Conservation (phyloP, 164 flowering plant genomes). For the Liriodendron chinense region DNA sequence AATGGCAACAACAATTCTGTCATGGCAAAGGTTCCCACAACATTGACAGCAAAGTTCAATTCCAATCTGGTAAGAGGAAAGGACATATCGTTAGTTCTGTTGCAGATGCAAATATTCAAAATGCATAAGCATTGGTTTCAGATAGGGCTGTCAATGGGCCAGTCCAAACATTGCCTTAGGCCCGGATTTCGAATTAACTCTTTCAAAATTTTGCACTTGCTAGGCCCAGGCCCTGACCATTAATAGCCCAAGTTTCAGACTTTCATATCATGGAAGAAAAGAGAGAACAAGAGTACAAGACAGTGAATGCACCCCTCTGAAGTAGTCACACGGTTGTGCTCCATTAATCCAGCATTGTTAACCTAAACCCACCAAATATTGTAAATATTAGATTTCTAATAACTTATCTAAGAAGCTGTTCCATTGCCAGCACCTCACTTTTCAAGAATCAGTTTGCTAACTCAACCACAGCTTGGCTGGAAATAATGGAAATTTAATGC, state of each 20-base stretch:
- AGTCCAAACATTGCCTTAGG: neutral
- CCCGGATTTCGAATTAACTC: neutral
- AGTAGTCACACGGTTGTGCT: constrained; percentile 55
- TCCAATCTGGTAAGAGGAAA: constrained; percentile 51
- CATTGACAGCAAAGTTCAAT: constrained; percentile 87
- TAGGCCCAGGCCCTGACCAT: neutral
- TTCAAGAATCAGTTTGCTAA: neutral
- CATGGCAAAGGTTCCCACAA: constrained; percentile 69
- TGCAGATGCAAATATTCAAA: neutral
- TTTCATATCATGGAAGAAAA: neutral
- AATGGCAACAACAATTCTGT: constrained; percentile 80
- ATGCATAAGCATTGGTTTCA: neutral
- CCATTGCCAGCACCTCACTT: neutral
- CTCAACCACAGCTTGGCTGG: neutral
- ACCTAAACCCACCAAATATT: constrained; percentile 43
- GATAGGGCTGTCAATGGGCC: neutral
- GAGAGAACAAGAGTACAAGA: constrained; percentile 8
- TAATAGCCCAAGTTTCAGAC: neutral
- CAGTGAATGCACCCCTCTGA: constrained; percentile 61
- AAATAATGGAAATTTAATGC: neutral
- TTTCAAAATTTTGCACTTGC: too few relatives aligned
- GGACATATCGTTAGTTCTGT: constrained; percentile 14
- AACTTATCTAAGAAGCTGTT: neutral
- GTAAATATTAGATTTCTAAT: constrained; percentile 6
- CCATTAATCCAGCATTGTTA: constrained; percentile 91